Evolutionary conservation across 371 early-diverging fungal genomes (phyloP), one percentile per base, ranked within the genome.

Genomic region (Mycotypha africana): DNA sequence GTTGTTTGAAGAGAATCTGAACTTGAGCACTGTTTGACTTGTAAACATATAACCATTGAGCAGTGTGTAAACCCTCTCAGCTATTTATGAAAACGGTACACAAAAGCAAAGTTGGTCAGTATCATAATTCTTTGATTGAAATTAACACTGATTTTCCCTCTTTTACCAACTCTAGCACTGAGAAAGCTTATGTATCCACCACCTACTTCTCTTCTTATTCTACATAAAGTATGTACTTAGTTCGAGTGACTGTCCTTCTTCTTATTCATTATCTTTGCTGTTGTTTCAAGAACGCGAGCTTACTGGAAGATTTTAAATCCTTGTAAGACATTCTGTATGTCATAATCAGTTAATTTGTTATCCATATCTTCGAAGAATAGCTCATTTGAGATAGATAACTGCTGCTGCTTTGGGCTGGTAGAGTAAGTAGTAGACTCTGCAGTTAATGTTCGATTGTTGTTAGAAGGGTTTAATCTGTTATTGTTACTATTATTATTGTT

Each of bases 31-130:
- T 9, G 46, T 42, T 23, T 55, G 55, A 35, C 58, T 58, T 19
- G 54, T 14, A 50, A 67, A 62, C 11, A 45, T 26, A 25, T 60
- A 56, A 11, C 56, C 58, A 47, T 69, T 62, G 38, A 53, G 65
- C 1, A 69, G 47, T 21, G 70, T 37, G 51, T 62, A 69, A 2
- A 60, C 70, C 42, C 54, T 56, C 30, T 69, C 70, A 21, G 70
- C 70, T 62, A 47, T 20, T 32, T 32, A n/a, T n/a, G n/a, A n/a
- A n/a, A n/a, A n/a, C n/a, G n/a, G n/a, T n/a, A n/a, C n/a, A n/a
- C n/a, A 38, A 21, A 23, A 33, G 20, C 10, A 32, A 11, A 30
- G 15, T 10, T 2, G n/a, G 38, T n/a, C 11, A 28, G 28, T 28
- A 28, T 28, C 11, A 28, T 28, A 8, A 8, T 28, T 8, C 28